Conservation (phyloP, 495 filamentous ascomycete species). For the Stereocaulon alpinum region DNA sequence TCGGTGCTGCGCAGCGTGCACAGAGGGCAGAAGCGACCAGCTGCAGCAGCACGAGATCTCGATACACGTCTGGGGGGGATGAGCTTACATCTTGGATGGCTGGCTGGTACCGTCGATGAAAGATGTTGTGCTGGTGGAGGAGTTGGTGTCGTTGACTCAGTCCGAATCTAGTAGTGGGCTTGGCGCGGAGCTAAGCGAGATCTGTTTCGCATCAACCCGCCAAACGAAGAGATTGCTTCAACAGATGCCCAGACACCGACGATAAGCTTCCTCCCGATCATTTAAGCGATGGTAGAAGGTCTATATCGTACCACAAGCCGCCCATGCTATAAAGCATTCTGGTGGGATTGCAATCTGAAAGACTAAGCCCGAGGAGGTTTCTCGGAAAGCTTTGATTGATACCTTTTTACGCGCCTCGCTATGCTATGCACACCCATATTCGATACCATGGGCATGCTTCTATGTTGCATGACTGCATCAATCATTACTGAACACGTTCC, state of each 20-base stretch:
- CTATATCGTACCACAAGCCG: no score
- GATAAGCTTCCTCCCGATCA: no score
- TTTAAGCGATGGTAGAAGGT: no score
- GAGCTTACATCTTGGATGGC: slow-evolving; percentile 45
- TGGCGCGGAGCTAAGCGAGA: slow-evolving; percentile 13
- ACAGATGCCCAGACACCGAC: no score
- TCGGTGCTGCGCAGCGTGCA: neutral
- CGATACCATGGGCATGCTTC: neutral
- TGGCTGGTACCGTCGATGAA: slow-evolving; percentile 35
- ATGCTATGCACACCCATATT: slow-evolving; percentile 1
- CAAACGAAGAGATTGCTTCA: no score
- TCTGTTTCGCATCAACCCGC: no score
- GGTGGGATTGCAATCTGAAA: neutral
- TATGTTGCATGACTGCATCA: neutral
- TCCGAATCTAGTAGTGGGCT: slow-evolving; percentile 12
- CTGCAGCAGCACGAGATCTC: neutral
- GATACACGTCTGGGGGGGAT: neutral
- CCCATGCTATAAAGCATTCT: no score
- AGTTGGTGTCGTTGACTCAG: slow-evolving; percentile 9
- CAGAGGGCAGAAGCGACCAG: no score
- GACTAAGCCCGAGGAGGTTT: neutral
- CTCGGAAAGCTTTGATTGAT: neutral
- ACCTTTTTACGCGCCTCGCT: slow-evolving; percentile 4
- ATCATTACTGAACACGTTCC: slow-evolving; percentile 29
- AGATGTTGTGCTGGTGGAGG: slow-evolving; percentile 8